Evolutionary conservation across 2,329 filamentous ascomycete genomes (phyloP), one percentile per base, ranked within the genome.

Genomic region (Arthrinium puccinioides): DNA sequence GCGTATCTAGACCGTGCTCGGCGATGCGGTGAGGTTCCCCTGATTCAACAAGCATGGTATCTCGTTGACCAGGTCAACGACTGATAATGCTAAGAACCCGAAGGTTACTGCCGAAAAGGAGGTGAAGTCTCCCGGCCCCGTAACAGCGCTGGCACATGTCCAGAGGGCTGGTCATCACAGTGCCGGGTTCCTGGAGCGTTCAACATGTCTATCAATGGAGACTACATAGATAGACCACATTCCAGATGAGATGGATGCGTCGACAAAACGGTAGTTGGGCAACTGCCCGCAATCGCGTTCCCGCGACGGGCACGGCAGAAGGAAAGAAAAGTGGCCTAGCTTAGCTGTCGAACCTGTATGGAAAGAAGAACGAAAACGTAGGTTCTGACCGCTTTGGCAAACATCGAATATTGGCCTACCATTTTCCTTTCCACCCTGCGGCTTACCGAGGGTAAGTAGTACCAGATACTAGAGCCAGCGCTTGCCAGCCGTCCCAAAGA

Each of bases 71-170:
- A n/a, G n/a, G n/a, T n/a, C n/a, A n/a, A n/a, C n/a, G n/a, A n/a
- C n/a, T n/a, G n/a, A n/a, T n/a, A n/a, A n/a, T n/a, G 3, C 11
- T 7, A 32, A 15, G 30, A 4, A 23, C 16, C 18, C 13, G 11
- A 23, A 8, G 37, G 37, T 39, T 36, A 39, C 37, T 39, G 15
- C 37, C 37, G 37, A 36, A 39, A 35, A 29, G 25, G 23, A 39
- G 37, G 32, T 39, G 37, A 29, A 31, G n/a, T n/a, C n/a, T n/a
- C n/a, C n/a, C n/a, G n/a, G n/a, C n/a, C n/a, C n/a, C n/a, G n/a
- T n/a, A n/a, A n/a, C n/a, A n/a, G n/a, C n/a, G n/a, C n/a, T n/a
- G n/a, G n/a, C n/a, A n/a, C n/a, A n/a, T n/a, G n/a, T n/a, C n/a
- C n/a, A n/a, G n/a, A n/a, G n/a, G n/a, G n/a, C n/a, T n/a, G n/a